Conservation (phyloP, 805 yeast genomes). For the Yarrowia alimentaria region DNA sequence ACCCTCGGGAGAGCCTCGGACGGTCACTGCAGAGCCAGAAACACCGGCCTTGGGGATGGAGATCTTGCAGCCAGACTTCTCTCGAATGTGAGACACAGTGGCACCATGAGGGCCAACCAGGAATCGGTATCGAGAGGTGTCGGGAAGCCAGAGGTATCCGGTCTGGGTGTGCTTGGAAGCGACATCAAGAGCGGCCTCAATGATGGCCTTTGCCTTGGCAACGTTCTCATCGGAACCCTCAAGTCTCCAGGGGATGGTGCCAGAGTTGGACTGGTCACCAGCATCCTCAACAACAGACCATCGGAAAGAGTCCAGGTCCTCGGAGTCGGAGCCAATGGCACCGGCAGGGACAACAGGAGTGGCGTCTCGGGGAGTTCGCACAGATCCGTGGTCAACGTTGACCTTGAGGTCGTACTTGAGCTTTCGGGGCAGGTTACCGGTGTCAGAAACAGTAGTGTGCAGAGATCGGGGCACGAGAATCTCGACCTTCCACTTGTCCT, state of each 20-base stretch:
- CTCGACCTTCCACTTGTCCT: slow-evolving; percentile 53
- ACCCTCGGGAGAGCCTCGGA: slow-evolving; percentile 59
- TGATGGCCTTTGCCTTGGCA: slow-evolving; percentile 51
- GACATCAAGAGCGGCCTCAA: slow-evolving; percentile 51
- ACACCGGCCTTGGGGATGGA: slow-evolving; percentile 59
- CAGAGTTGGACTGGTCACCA: slow-evolving; percentile 35
- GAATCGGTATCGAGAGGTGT: slow-evolving; percentile 53
- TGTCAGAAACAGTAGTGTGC: slow-evolving; percentile 63
- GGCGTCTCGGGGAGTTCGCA: slow-evolving; percentile 43
- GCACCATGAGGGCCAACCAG: slow-evolving; percentile 78
- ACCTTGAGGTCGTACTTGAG: slow-evolving; percentile 54
- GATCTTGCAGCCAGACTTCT: slow-evolving; percentile 55
- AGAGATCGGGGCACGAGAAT: slow-evolving; percentile 56
- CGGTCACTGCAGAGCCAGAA: slow-evolving; percentile 50
- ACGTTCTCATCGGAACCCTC: slow-evolving; percentile 52
- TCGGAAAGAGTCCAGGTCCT: slow-evolving; percentile 43
- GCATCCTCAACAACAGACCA: slow-evolving; percentile 47
- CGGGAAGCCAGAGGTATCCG: slow-evolving; percentile 64
- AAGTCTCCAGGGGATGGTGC: slow-evolving; percentile 56
- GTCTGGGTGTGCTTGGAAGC: slow-evolving; percentile 48
- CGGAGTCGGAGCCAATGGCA: slow-evolving; percentile 42
- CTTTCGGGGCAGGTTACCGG: slow-evolving; percentile 60
- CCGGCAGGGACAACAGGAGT: slow-evolving; percentile 47
- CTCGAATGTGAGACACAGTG: slow-evolving; percentile 60
- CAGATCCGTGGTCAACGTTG: slow-evolving; percentile 45